A percentile compares a stretch with the other conserved stretches of the same genome.
These are phyloP conservation scores for Quercus lobata DNA, from an alignment of 331 rosid genomes.

Conservation along the genomic window DNA sequence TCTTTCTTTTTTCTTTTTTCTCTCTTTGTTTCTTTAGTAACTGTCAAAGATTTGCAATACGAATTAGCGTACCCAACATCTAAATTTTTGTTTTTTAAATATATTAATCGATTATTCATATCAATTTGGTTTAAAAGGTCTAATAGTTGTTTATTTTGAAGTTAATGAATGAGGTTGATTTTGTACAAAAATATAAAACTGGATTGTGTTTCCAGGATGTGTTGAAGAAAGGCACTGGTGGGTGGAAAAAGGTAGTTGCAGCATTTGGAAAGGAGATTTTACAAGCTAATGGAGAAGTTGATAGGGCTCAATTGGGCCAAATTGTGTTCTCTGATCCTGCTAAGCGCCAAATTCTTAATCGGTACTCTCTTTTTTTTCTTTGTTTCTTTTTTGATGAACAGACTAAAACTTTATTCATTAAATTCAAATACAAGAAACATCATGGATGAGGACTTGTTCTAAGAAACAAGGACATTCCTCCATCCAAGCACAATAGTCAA, in stretches of 20 bases:
- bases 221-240: slow-evolving; percentile 63
- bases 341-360: slow-evolving; percentile 73
- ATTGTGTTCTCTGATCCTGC: slow-evolving; percentile 69
- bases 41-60: no score
- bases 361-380: not conserved
- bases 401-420: no score
- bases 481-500: no score
- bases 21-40: not conserved
- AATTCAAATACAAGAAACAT: no score
- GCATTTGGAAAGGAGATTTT: slow-evolving; percentile 79
- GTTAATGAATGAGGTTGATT: not conserved
- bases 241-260: slow-evolving; percentile 67
- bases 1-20: not conserved
- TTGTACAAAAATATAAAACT: not conserved
- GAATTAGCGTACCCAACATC: no score
- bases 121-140: no score
- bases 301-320: slow-evolving; percentile 72
- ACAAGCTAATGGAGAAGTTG: slow-evolving; percentile 66
- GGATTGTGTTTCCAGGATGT: slow-evolving; percentile 47
- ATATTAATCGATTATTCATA: no score
- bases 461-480: no score
- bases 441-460: no score
- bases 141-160: no score
- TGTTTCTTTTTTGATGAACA: no score
- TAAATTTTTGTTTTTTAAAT: no score